Base-by-base conservation (phyloP, 2,329 filamentous ascomycete species). In the Aspergillus uvarum region DNA sequence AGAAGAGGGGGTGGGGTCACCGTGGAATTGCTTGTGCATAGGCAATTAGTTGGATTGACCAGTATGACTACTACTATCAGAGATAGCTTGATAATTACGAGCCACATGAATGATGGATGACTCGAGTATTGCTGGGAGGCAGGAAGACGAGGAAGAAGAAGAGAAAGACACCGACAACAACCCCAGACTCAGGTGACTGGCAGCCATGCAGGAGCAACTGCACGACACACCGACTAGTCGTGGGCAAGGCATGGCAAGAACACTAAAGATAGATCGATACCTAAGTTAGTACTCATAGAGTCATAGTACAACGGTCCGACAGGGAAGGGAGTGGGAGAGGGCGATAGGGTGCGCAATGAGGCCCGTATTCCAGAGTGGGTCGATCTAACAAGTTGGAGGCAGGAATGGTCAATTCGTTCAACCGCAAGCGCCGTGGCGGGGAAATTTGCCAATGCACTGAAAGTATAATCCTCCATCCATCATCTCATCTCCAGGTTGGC, bases 351-450 rank as follows among this genome's bases (percentile, higher is more conserved):
- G 16, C 38, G 38, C 38, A 16, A 44, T 19, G 19, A 54, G 24
- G 14, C 35, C 31, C 44, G 51, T 54, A 21, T 42, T 54, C 16
- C 19, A 21, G 51, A 22, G 29, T 51, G 26, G 51, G 32, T 19
- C 38, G 38, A 58, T 29, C 31, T 24, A 29, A 51, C 51, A 31
- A 55, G 50, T 56, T 42, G 49, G 26, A 19, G 52, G 57, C 54
- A 49, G 60, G 51, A 63, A 47, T 56, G 59, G 55, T 59, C 59
- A 51, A 56, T 49, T 47, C 31, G 51, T 44, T 56, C 26, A 35
- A 51, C 54, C 47, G 57, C 60, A 64, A 64, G 62, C 62, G 62
- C 62, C 60, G 62, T 60, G 62, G 62, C 60, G 62, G 62, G 60
- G 63, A 63, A 53, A 48, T 47, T 56, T 42, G 35, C 22, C 19